Evolutionary conservation across 306 rosid genomes (phyloP), one percentile per base, ranked within the genome.

Genomic region (Quercus glauca): DNA sequence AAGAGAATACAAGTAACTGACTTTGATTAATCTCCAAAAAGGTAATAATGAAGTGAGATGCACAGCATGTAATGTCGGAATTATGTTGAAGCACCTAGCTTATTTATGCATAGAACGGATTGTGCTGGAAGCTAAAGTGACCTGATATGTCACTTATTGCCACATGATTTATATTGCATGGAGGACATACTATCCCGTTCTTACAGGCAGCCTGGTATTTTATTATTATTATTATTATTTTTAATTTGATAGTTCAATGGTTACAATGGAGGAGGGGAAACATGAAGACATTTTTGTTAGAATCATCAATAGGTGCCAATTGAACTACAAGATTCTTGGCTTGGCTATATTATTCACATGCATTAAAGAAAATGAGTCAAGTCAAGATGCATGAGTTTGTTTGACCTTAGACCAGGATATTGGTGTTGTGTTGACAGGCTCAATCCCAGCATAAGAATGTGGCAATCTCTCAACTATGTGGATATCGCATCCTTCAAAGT

Each of bases 401-500:
- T 31, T 51, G 55, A 95, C 99, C 96, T 95, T 93, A 55, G 99
- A 95, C 98, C 98, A 95, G 75, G 98, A 95, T 81, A 95, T 88
- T 68, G 92, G 98, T 79, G 99, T 87, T 86, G 91, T 95, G 70
- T 87, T 67, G 86, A 90, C 87, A 65, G 93, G 98, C 84, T 89
- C 93, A 18, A 85, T 72, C 80, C 91, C 91, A 25, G 96, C 89
- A 87, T 78, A 90, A 76, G 84, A 86, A 64, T 89, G 81, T 56
- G 98, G 97, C 80, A 95, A 85, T 63, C 79, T 78, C 90, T 95
- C 99, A 33, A 91, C 92, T 85, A 95, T 85, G 88, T 90, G 93
- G 85, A 95, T 71, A 80, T 93, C 98, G 25, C 25, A 75, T 93
- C 90, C 87, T 83, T 91, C 86, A 95, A 86, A 10, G 86, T 90